Conservation (phyloP, 257 asterid genomes). For the Solanum medicagineum region DNA sequence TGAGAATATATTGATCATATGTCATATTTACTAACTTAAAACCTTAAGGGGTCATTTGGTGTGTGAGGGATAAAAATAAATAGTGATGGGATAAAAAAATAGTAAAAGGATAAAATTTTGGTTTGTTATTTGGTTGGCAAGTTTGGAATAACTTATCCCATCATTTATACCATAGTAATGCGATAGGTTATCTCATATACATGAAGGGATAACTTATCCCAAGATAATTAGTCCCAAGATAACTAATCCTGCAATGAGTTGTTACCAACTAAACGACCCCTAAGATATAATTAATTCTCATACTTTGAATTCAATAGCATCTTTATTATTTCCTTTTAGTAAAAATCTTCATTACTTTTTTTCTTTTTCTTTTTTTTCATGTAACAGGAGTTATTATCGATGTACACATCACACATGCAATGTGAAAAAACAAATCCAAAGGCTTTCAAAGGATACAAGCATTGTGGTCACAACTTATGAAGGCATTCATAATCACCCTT, state of each 20-base stretch:
- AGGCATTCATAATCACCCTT: slow-evolving; percentile 92
- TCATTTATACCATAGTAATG: no score
- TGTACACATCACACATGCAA: slow-evolving; percentile 97
- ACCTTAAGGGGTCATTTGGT: neutral
- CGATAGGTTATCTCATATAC: no score
- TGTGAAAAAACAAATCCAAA: slow-evolving; percentile 91
- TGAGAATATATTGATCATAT: neutral
- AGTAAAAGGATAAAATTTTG: no score
- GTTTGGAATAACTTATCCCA: no score
- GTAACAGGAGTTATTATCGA: slow-evolving; percentile 80
- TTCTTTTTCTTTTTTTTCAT: neutral
- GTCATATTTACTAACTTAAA: neutral
- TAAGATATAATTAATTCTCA: neutral
- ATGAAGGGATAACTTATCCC: no score
- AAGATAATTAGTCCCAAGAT: no score
- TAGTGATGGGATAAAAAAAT: no score
- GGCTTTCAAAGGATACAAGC: slow-evolving; percentile 66
- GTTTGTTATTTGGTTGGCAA: no score
- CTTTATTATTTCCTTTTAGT: neutral
- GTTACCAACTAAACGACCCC: no score
- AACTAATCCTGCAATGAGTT: no score
- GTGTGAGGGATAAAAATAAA: no score
- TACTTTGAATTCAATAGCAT: neutral
- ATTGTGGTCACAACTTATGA: slow-evolving; percentile 86
- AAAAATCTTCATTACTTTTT: neutral